Evolutionary conservation across 805 yeast species (phyloP), one percentile per base, ranked within the genome.

Genomic region (Metschnikowia gelsemii): DNA sequence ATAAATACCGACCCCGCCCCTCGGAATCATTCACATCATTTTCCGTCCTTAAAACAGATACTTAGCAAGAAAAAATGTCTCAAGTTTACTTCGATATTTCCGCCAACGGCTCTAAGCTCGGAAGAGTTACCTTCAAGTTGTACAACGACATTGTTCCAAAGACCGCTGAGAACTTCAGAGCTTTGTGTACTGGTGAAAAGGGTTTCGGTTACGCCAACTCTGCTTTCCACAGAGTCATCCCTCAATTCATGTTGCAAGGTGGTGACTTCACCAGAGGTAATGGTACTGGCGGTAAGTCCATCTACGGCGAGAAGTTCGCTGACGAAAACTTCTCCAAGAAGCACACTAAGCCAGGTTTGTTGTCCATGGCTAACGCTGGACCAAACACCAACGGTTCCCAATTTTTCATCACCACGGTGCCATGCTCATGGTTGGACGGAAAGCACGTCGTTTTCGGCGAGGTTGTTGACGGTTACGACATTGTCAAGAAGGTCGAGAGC

Each of bases 361-460:
- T 70, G 70, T 87, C 96, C 54, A 91, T 91, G 97, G 97, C 97
- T 68, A 91, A 91, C 68, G 95, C 97, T 54, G 97, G 97, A 59
- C 96, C 95, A 69, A 87, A 89, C 83, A 87, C 97, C 76, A 91
- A 91, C 75, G 97, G 97, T 47, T 89, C 96, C 42, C 98, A 90
- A 74, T 90, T 90, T 73, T 90, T 91, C 79, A 84, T 88, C 74
- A 88, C 96, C 72, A 88, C 96, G 46, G 90, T 86, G 43, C 75
- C 83, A 53, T 75, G 84, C 63, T 82, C 91, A 49, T 86, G 95
- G 95, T 78, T 90, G 68, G 95, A 89, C 63, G 96, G 96, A 53
- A 82, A 84, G 73, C 95, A 89, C 78, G 96, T 87, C 62, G 96
- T 90, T 47, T 90, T 90, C 60, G 97, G 97, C 60, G 95, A 89